Evolutionary conservation across 306 rosid species (phyloP), one percentile per base, ranked within the genome.

Genomic region (Prunus kanzakura): DNA sequence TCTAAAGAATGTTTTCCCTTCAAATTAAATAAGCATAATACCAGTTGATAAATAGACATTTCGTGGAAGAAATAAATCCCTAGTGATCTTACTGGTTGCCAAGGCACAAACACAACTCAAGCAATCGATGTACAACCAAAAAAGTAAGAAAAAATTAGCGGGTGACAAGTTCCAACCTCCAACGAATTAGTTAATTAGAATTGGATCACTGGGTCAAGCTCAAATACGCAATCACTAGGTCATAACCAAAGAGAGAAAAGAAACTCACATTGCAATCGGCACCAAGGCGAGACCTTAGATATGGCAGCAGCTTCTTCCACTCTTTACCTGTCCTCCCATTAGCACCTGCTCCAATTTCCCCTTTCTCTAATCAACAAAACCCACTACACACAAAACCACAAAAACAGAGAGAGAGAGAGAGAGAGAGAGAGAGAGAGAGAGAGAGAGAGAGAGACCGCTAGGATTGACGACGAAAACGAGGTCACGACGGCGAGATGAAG

Each of bases 401-500:
- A 43, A 79, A 68, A 47, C 64, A 38, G 13, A 80, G 38, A 58
- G 43, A 23, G 64, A 15, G 58, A 35, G 45, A 68, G 41, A 23
- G 20, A 20, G 20, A 20, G 20, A n/a, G n/a, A n/a, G n/a, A n/a
- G 23, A 23, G 23, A 23, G 23, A 30, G 69, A 80, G 64, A 15
- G 58, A 35, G 56, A 60, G 58, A 61, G 60, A 41, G 51, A 74
- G 43, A 56, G 51, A 89, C 97, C 93, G 82, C 64, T 89, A 60
- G 99, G 97, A 74, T 95, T 95, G 82, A 95, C 99, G 84, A 95
- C 73, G 83, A 95, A 95, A 82, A 95, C 96, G 49, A 95, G 90
- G 88, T 95, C 89, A 64, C 79, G 87, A 63, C 83, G 90, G 65
- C 87, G 83, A 70, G 92, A 82, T 14, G 87, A 74, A 60, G 90